Evolutionary conservation across 768 basidiomycete genomes (phyloP), one percentile per base, ranked within the genome.

Genomic region (Pleurotus djamor): DNA sequence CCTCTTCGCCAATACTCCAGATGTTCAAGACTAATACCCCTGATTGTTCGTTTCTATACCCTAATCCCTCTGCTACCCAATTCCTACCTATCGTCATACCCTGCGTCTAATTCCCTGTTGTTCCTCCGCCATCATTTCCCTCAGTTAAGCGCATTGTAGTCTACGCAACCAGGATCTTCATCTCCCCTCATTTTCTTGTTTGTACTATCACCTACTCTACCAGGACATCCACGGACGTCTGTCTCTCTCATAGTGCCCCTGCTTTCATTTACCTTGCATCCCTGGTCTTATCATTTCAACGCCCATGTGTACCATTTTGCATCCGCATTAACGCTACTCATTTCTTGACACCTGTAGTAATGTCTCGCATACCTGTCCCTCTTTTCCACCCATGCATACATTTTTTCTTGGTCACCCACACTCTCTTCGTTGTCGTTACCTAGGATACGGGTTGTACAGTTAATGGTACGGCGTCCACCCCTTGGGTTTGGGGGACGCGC

Each of bases 1-100:
- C 16, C 3, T 47, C 45, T 7, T 17, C 45, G 45, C n/a, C 45
- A 2, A 12, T 47, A 9, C 44, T 41, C 17, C 41, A 32, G 9
- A 56, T 56, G 17, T 21, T 38, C 41, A 43, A 43, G 17, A 56
- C 41, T 8, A 56, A 56, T 56, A 56, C 54, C 54, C 54, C 16
- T 17, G 37, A 56, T 56, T 44, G 6, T 41, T 56, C 54, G 43
- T 44, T 56, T 44, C 54, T 41, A 56, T 56, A 56, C 54, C 54
- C 54, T 38, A 43, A n/a, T 44, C 28, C 44, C 41, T 17, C 16
- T 9, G 33, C 54, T 34, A 43, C n/a, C 21, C 44, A 43, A 8
- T 33, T 44, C 41, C 37, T 34, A 17, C 54, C 54, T 16, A 28
- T 28, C 21, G 36, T 37, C 16, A 56, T 56, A 56, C 37, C 54